Percentiles rank a stretch among this genome's conserved stretches.
Conservation (phyloP, 2,329 filamentous ascomycete genomes). For the Balansia obtecta region DNA sequence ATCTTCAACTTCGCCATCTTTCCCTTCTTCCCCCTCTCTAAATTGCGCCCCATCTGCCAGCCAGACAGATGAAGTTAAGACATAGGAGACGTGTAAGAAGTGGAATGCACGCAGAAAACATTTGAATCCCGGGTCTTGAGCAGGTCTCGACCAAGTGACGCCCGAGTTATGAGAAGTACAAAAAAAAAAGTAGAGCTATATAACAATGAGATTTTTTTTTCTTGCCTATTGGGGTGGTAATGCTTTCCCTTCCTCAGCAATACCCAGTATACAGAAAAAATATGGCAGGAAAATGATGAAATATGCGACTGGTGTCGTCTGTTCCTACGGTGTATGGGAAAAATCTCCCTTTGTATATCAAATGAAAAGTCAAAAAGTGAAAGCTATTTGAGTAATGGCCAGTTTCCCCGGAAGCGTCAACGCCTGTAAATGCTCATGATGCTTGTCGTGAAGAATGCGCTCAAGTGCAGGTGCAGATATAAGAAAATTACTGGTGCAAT, state of each 20-base stretch:
- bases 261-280: background rate
- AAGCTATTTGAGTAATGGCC: background rate
- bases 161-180: background rate
- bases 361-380: background rate
- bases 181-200: background rate
- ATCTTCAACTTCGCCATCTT: background rate
- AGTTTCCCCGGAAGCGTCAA: background rate
- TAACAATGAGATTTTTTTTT: background rate
- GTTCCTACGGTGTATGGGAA: background rate
- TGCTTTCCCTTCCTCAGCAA: background rate
- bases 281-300: background rate
- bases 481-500: background rate
- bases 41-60: background rate
- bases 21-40: background rate
- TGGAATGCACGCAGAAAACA: background rate
- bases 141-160: background rate
- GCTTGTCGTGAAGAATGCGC: background rate
- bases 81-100: constrained; percentile 2
- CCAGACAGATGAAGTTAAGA: background rate
- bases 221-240: background rate
- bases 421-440: constrained; percentile 5
- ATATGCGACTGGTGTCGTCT: background rate
- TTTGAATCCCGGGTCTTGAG: background rate
- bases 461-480: background rate
- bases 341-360: background rate